phyloP scores from a whole-genome alignment of 75 land plant species.

The Ceratopteris richardii region DNA sequence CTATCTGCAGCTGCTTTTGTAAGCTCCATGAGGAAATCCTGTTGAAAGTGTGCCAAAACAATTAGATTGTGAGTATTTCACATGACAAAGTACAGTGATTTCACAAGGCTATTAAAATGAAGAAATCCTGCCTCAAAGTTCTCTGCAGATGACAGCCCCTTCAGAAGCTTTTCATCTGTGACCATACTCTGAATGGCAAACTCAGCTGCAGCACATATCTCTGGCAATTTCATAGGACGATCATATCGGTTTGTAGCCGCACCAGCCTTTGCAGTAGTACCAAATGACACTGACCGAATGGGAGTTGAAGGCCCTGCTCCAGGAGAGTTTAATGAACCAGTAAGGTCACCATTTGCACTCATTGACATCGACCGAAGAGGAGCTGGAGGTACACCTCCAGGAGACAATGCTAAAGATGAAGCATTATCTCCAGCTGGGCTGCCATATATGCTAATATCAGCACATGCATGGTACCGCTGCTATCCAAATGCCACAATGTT shows the following conservation, averaged over 20 bases:
- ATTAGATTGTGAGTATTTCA: too few relatives aligned
- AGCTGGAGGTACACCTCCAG: slow-evolving; percentile 16
- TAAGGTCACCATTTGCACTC: slow-evolving; percentile 44
- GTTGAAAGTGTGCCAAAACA: slow-evolving; percentile 2
- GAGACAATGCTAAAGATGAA: slow-evolving; percentile 24
- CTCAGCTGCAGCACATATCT: slow-evolving; percentile 89
- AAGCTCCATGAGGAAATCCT: slow-evolving; percentile 79
- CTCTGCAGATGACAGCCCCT: slow-evolving; percentile 55
- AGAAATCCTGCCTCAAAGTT: slow-evolving; percentile 87
- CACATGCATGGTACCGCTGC: background rate
- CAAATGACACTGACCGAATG: slow-evolving; percentile 44
- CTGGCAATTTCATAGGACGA: slow-evolving; percentile 85
- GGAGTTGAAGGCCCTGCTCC: slow-evolving; percentile 17
- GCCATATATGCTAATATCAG: slow-evolving; percentile 20
- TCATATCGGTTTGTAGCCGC: slow-evolving; percentile 25
- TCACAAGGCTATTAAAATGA: too few relatives aligned
- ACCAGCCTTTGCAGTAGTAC: slow-evolving; percentile 39
- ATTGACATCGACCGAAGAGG: slow-evolving; percentile 42
- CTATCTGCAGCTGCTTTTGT: slow-evolving; percentile 97
- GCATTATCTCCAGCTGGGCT: slow-evolving; percentile 65
- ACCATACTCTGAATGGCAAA: slow-evolving; percentile 55
- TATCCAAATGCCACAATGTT: background rate
- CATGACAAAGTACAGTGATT: too few relatives aligned
- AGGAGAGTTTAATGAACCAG: too few relatives aligned
- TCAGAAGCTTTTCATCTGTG: slow-evolving; percentile 54